Evolutionary conservation across 1,139 yeast species (phyloP).

Genomic region (Lodderomyces oxycetoniae): DNA sequence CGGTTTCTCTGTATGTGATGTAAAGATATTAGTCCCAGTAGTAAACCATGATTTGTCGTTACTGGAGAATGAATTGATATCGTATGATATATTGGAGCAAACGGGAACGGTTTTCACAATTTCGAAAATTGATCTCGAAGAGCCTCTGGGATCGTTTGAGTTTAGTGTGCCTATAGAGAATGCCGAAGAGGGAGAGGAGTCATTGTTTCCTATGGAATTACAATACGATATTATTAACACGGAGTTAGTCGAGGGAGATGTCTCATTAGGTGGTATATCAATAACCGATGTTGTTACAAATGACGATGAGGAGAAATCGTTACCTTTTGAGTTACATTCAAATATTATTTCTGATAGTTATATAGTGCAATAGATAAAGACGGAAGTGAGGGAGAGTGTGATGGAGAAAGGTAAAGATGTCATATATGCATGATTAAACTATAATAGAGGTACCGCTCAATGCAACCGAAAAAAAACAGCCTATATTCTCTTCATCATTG

Average conservation of each 20-base stretch:
- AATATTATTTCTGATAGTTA: constrained; percentile 62
- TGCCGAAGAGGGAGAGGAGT: constrained; percentile 84
- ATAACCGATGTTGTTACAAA: constrained; percentile 40
- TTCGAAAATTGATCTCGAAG: constrained; percentile 43
- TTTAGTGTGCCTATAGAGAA: constrained; percentile 63
- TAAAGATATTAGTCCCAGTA: constrained; percentile 65
- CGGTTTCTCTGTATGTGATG: constrained; percentile 42
- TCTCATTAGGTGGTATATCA: constrained; percentile 39
- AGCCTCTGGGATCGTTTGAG: constrained; percentile 72
- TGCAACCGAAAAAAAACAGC: constrained; percentile 47
- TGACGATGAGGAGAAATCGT: constrained; percentile 41
- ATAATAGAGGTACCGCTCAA: constrained; percentile 44
- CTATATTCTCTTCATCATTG: constrained; percentile 31
- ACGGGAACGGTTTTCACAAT: constrained; percentile 59
- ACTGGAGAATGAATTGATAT: constrained; percentile 43
- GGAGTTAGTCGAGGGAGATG: constrained; percentile 36
- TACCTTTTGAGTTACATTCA: constrained; percentile 70
- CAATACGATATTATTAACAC: constrained; percentile 37
- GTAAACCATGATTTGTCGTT: constrained; percentile 54
- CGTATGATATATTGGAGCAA: constrained; percentile 49
- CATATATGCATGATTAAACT: constrained; percentile 6
- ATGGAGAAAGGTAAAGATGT: constrained; percentile 1
- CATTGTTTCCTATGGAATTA: constrained; percentile 83
- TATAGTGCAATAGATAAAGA: constrained; percentile 40
- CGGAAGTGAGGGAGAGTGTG: neutral